These are phyloP conservation scores for Zopfochytrium polystomum DNA, from an alignment of 371 early-diverging fungal genomes.

Conservation along the genomic window DNA sequence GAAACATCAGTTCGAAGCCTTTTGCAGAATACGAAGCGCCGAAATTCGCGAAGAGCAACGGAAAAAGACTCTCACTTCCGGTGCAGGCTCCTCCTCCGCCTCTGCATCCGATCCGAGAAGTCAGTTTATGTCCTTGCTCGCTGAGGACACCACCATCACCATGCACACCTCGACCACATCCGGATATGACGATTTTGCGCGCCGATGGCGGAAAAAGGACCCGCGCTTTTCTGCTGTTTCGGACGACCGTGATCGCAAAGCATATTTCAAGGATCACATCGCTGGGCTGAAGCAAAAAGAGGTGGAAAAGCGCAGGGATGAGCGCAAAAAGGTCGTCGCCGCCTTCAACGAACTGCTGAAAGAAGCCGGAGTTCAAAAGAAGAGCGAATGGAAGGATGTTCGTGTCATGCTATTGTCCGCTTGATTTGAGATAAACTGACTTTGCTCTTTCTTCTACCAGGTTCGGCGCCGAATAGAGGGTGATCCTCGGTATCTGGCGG, in stretches of 20 bases:
- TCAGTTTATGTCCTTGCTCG: no score
- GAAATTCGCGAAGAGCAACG: conserved; percentile 53
- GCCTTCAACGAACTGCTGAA: conserved; percentile 50
- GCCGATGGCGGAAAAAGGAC: conserved; percentile 56
- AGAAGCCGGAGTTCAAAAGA: conserved; percentile 47
- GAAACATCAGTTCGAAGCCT: conserved; percentile 63
- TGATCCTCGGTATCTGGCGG: conserved; percentile 56
- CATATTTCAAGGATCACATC: conserved; percentile 57
- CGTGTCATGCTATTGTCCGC: conserved; percentile 2
- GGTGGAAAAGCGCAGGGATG: conserved; percentile 23
- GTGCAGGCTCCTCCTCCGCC: no score
- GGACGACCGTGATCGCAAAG: conserved; percentile 50
- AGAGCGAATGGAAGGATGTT: conserved; percentile 58
- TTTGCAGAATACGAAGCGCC: conserved; percentile 58
- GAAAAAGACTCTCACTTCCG: no score
- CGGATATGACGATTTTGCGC: conserved; percentile 65
- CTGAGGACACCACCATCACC: no score
- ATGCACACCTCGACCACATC: no score
- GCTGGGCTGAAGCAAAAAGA: conserved; percentile 37
- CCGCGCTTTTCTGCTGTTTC: conserved; percentile 49
- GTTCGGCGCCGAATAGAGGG: conserved; percentile 54
- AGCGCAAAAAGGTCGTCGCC: conserved; percentile 34
- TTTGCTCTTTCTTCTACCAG: conserved; percentile 6
- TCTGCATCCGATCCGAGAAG: no score
- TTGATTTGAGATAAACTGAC: background rate